Evolutionary conservation across 176 grass and related monocot genomes (phyloP), one percentile per base, ranked within the genome.

Genomic region (Oryza meridionalis): DNA sequence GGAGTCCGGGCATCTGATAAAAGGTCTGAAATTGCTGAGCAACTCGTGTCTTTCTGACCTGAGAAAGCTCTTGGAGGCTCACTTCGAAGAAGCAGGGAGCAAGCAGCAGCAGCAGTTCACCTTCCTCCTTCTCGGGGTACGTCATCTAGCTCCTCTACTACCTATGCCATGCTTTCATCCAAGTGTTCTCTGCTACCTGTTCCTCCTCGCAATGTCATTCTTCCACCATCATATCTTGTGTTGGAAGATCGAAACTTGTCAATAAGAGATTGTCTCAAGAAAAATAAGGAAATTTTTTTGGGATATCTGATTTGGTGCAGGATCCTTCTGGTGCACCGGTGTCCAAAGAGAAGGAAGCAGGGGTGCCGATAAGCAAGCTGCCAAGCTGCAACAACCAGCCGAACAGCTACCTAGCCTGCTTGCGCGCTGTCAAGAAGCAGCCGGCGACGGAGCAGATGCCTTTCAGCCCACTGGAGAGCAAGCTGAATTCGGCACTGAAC

Each of bases 71-170:
- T 26, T 98, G 13, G 92, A 95, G 68, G 69, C 69, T 13, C 59
- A 91, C 47, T 91, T 98, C 11, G 82, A 95, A 66, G 90, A 88
- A 84, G 51, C 40, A 17, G 79, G 85, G 42, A 93, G 58, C 71
- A 94, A 92, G 69, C 90, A 91, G 32, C 63, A 75, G 1, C 88
- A 91, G 9, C 84, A 88, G 27, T 98, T 98, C 69, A 87, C 88
- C 8, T 98, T 98, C 80, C 92, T 98, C 25, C 89, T 98, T 69
- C 90, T 98, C 5, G 72, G 91, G 92, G 95, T 98, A 98, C 25
- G 88, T 88, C 33, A 78, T 11, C 62, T 68, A 66, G 58, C 78
- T 78, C 33, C 17, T 58, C 53, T 24, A 10, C n/a, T 77, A 44
- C 45, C 19, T 2, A 13, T 90, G 37, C 5, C 67, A 25, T 67